Evolutionary conservation across 2,329 filamentous ascomycete species (phyloP), one percentile per base, ranked within the genome.

Genomic region (Raffaelea albimanens): DNA sequence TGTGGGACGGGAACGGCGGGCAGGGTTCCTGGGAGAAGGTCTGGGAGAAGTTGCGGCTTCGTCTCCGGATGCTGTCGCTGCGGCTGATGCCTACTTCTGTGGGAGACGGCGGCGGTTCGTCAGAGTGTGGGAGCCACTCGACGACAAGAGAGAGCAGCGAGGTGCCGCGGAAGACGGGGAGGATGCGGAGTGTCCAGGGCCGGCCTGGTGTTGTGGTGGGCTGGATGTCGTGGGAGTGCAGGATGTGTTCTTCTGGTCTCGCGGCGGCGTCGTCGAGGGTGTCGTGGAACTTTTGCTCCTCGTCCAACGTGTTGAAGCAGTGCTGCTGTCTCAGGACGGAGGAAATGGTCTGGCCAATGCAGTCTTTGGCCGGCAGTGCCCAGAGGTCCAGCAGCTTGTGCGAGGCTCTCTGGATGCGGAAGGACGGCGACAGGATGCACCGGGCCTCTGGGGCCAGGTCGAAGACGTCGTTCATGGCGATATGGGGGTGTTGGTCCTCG

Each of bases 101-200:
- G 43, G 22, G 19, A 31, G 49, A 21, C 34, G 18, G 34, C 18
- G 13, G 34, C 34, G 34, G 34, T 38, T 7, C 34, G 34, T 8
- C 25, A 13, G 25, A 7, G 9, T 7, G 34, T 38, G 34, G 34
- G 14, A 40, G 56, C 61, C 62, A 66, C 45, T 64, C 61, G 13
- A 63, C 45, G n/a, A 60, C 31, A 10, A 64, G 48, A 11, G 56
- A 60, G n/a, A 62, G 36, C 44, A 63, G 55, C 31, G 58, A 49
- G 40, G 59, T 56, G 9, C 44, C 49, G 14, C 56, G 55, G 50
- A 61, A 63, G 16, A 65, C 48, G 13, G 62, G 63, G 11, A 61
- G 55, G 10, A 63, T 56, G 21, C 62, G 62, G 11, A 58, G 58
- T 5, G 53, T 57, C 59, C 63, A 65, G 1, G 59, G 53, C 54